Conservation (phyloP, 176 grass and related monocot species). For the Pontederia crassipes region DNA sequence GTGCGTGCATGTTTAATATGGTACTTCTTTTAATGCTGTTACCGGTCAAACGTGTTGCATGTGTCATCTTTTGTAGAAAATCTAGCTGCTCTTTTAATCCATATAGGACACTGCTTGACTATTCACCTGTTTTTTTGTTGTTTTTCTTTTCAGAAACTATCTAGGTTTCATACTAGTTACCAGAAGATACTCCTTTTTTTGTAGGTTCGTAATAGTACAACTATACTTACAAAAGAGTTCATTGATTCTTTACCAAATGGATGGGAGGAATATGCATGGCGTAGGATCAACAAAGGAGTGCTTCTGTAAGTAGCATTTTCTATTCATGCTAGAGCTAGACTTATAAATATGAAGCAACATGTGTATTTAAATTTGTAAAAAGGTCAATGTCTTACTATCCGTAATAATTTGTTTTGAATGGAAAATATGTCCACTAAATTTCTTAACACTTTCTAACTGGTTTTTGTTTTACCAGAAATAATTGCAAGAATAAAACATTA, state of each 20-base stretch:
- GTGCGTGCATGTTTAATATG: no score
- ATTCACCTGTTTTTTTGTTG: neutral
- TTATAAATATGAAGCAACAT: neutral
- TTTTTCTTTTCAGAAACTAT: neutral
- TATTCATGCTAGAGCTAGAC: neutral
- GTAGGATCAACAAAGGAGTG: slow-evolving; percentile 88
- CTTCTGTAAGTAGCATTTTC: slow-evolving; percentile 56
- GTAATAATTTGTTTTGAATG: neutral
- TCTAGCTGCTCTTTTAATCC: no score
- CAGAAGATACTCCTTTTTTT: slow-evolving; percentile 4
- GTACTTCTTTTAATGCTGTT: no score
- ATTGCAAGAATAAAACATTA: slow-evolving; percentile 61
- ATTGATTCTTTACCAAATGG: slow-evolving; percentile 92
- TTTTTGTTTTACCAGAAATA: slow-evolving; percentile 37
- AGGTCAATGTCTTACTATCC: neutral
- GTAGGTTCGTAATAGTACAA: slow-evolving; percentile 91
- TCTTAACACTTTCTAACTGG: neutral
- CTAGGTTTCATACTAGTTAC: neutral
- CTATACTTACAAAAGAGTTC: slow-evolving; percentile 88
- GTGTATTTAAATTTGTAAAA: no score
- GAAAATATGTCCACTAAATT: neutral
- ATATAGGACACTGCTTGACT: neutral
- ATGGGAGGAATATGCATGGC: slow-evolving; percentile 96
- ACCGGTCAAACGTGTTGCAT: no score
- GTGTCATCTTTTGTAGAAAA: no score